A percentile compares a stretch with the other conserved stretches of the same genome.
These are phyloP conservation scores for Calonectria hawksworthii DNA, from an alignment of 2,329 filamentous ascomycete genomes.

Conservation along the genomic window DNA sequence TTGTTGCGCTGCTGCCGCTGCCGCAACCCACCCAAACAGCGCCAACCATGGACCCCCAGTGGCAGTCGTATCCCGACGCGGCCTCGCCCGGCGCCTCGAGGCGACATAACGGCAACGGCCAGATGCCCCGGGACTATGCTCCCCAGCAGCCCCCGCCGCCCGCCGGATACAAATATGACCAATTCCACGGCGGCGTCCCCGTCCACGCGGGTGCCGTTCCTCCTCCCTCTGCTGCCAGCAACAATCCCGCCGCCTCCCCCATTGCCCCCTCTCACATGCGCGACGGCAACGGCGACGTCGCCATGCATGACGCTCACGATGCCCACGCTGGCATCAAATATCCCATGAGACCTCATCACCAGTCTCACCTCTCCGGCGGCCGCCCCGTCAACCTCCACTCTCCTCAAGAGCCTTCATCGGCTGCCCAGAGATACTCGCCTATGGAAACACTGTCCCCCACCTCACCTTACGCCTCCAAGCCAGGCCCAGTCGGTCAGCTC, in stretches of 20 bases:
- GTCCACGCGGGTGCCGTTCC: slow-evolving; percentile 45
- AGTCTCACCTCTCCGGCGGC: slow-evolving; percentile 75
- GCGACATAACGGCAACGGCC: slow-evolving; percentile 70
- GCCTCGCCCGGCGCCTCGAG: slow-evolving; percentile 70
- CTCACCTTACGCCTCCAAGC: slow-evolving; percentile 79
- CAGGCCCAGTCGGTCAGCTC: slow-evolving; percentile 71
- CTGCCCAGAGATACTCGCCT: slow-evolving; percentile 93
- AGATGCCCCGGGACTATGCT: slow-evolving; percentile 65
- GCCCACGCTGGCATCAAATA: slow-evolving; percentile 91
- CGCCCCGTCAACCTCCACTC: slow-evolving; percentile 77
- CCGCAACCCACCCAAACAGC: slow-evolving; percentile 33
- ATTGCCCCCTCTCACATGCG: slow-evolving; percentile 70
- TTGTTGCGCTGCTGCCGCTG: slow-evolving; percentile 27
- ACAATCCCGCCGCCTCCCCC: slow-evolving; percentile 71
- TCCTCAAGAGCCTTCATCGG: slow-evolving; percentile 78
- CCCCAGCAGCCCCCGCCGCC: slow-evolving; percentile 56
- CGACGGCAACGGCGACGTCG: slow-evolving; percentile 81
- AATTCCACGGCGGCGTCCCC: slow-evolving; percentile 67
- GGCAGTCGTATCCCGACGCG: slow-evolving; percentile 76
- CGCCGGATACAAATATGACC: slow-evolving; percentile 76
- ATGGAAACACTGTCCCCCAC: slow-evolving; percentile 91
- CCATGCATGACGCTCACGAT: slow-evolving; percentile 90
- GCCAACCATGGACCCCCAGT: slow-evolving; percentile 68
- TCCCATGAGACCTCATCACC: slow-evolving; percentile 82
- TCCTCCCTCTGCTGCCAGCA: slow-evolving; percentile 51